Conservation (phyloP, 257 asterid genomes). For the Solanum neorickii region DNA sequence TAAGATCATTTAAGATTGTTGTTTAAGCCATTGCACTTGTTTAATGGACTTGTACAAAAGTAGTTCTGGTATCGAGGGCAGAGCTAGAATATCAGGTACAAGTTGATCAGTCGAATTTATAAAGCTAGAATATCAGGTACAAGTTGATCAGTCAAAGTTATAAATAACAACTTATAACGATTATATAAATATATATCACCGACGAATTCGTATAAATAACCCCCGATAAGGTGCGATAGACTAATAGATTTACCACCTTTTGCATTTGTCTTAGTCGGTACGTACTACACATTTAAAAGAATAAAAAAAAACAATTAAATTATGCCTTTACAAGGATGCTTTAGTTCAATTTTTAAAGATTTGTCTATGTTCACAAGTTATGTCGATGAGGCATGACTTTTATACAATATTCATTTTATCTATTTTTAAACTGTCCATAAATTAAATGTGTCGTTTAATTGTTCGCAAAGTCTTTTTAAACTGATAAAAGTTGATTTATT, state of each 20-base stretch:
- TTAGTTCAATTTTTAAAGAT: not conserved
- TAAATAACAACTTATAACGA: too few relatives aligned
- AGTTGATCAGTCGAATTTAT: too few relatives aligned
- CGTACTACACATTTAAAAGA: too few relatives aligned
- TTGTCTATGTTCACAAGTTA: not conserved
- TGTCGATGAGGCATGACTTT: not conserved
- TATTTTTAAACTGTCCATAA: not conserved
- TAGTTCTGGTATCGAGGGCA: not conserved
- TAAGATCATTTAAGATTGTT: not conserved
- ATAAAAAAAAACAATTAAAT: not conserved
- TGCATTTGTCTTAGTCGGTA: too few relatives aligned
- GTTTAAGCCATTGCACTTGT: not conserved
- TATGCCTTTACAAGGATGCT: not conserved
- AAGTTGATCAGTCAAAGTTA: too few relatives aligned
- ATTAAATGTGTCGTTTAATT: not conserved
- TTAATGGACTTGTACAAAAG: not conserved
- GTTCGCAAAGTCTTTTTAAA: not conserved
- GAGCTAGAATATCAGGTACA: not conserved
- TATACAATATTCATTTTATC: not conserved
- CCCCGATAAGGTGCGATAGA: too few relatives aligned
- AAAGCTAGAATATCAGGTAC: not conserved
- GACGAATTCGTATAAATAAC: too few relatives aligned
- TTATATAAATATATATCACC: too few relatives aligned
- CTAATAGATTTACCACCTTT: too few relatives aligned
- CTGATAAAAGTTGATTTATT: not conserved